Conservation (phyloP, 441 rosid genomes). For the Biscutella laevigata region DNA sequence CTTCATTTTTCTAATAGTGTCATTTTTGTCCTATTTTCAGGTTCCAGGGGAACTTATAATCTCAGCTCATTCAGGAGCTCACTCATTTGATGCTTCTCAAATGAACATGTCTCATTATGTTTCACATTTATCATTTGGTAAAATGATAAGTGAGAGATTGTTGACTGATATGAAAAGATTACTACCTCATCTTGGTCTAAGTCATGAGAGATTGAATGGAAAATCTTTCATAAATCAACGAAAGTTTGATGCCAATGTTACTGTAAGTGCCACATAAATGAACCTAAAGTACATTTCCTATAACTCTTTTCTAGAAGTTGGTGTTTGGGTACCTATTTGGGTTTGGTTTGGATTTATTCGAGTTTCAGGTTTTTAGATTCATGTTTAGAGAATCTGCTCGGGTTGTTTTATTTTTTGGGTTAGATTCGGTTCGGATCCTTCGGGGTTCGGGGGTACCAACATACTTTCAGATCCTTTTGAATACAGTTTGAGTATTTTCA, state of each 20-base stretch:
- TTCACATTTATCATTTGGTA: conserved; percentile 70
- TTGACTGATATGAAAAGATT: conserved; percentile 53
- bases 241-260: conserved; percentile 68
- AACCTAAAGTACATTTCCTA: neutral
- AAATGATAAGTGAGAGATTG: conserved; percentile 38
- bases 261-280: conserved; percentile 59
- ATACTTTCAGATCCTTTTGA: no score
- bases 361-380: no score
- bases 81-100: conserved; percentile 76
- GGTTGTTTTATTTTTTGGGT: no score
- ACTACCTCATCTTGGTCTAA: conserved; percentile 63
- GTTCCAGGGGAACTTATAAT: conserved; percentile 80
- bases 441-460: no score
- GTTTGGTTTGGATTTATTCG: no score
- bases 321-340: no score
- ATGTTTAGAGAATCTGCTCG: no score
- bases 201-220: conserved; percentile 70
- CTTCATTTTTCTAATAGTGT: neutral
- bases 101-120: conserved; percentile 92
- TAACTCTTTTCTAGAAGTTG: no score
- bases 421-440: no score
- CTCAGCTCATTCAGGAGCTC: conserved; percentile 74
- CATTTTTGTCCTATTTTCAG: conserved; percentile 31
- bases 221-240: conserved; percentile 59
- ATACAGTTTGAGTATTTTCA: no score